Conservation (phyloP, 2,329 filamentous ascomycete species). For the Pseudogymnoascus sp. region DNA sequence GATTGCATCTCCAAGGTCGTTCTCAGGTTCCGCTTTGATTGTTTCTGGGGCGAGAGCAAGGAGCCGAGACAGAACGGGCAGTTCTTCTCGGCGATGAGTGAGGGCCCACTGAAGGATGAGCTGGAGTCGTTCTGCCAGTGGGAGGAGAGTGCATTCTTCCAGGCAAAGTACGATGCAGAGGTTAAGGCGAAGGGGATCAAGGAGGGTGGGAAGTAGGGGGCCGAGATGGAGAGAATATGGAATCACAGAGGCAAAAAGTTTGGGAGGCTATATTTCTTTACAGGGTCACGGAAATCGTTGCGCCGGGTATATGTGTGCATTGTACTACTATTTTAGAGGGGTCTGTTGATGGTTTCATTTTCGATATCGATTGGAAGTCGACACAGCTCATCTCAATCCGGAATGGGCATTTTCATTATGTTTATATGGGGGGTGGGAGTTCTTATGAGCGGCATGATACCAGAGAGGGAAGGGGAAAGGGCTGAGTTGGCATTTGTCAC, state of each 20-base stretch:
- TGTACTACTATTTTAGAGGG: slow-evolving; percentile 1
- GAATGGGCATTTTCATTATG: background rate
- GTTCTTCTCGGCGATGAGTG: slow-evolving; percentile 17
- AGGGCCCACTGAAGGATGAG: slow-evolving; percentile 16
- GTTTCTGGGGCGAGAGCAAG: slow-evolving; percentile 24
- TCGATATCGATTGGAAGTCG: background rate
- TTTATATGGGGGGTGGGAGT: slow-evolving; percentile 6
- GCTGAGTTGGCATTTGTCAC: background rate
- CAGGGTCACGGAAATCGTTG: background rate
- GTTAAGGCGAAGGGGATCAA: background rate
- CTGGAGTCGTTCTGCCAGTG: slow-evolving; percentile 20
- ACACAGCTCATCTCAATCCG: background rate
- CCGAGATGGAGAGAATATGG: background rate
- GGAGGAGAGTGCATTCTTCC: slow-evolving; percentile 14
- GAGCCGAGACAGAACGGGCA: slow-evolving; percentile 14
- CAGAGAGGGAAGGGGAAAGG: background rate
- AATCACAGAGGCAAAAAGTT: background rate
- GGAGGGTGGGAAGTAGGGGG: background rate
- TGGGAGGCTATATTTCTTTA: background rate
- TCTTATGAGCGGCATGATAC: slow-evolving; percentile 1
- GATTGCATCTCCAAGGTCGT: slow-evolving; percentile 28
- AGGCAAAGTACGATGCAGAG: slow-evolving; percentile 1
- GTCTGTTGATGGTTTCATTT: background rate
- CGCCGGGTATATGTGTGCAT: background rate
- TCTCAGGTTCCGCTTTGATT: slow-evolving; percentile 24